Evolutionary conservation across 1,139 yeast genomes (phyloP).

Genomic region (Arxiozyma bovina): DNA sequence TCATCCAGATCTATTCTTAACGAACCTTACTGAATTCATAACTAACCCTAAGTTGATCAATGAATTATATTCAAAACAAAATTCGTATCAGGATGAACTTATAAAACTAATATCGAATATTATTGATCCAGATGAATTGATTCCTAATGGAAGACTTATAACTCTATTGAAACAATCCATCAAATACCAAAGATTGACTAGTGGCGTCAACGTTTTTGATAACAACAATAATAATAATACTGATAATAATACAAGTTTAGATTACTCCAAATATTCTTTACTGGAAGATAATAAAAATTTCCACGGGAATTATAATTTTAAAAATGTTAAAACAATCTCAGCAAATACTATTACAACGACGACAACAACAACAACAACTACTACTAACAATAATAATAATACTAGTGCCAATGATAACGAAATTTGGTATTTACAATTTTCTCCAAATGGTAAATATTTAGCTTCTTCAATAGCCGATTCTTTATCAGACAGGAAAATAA

Average conservation of each 20-base stretch:
- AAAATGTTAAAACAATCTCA: constrained; percentile 3
- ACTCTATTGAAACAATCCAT: constrained; percentile 45
- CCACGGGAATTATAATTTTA: neutral
- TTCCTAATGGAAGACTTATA: constrained; percentile 45
- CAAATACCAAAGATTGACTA: constrained; percentile 38
- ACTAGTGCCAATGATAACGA: constrained; percentile 48
- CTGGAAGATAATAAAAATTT: constrained; percentile 2
- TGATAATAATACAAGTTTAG: neutral
- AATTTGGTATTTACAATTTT: constrained; percentile 76
- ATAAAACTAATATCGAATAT: constrained; percentile 38
- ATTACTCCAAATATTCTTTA: neutral
- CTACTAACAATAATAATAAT: neutral
- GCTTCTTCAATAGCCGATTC: constrained; percentile 74
- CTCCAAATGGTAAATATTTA: constrained; percentile 64
- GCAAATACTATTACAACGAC: neutral
- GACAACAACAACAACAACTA: no score
- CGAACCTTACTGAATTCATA: neutral
- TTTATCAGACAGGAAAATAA: constrained; percentile 35
- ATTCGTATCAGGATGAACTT: constrained; percentile 34
- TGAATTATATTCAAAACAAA: constrained; percentile 36
- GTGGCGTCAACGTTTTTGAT: constrained; percentile 31
- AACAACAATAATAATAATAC: no score
- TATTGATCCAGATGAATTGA: constrained; percentile 44
- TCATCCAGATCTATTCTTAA: neutral
- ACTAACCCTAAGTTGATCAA: constrained; percentile 1